Conservation (phyloP, 768 basidiomycete species). For the Tephrocybe sp. region DNA sequence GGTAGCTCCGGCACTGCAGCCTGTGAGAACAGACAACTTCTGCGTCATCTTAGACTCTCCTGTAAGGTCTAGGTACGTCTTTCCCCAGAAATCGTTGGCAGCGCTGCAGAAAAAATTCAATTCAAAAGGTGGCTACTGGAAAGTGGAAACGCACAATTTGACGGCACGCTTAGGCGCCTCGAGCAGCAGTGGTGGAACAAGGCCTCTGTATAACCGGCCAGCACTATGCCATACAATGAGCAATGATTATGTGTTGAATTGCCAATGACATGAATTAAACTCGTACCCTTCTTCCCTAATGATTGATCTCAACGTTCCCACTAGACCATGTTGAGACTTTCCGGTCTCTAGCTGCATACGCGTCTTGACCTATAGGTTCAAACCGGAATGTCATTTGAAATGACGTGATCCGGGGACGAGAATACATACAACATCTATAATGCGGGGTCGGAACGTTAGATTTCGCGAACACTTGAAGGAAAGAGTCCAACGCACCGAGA, state of each 20-base stretch:
- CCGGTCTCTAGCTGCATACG: slow-evolving; percentile 97
- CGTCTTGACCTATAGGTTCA: slow-evolving; percentile 78
- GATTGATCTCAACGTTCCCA: slow-evolving; percentile 83
- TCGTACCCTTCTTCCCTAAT: slow-evolving; percentile 88
- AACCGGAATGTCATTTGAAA: slow-evolving; percentile 4
- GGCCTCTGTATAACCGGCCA: slow-evolving; percentile 89
- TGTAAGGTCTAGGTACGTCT: slow-evolving; percentile 57
- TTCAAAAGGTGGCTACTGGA: slow-evolving; percentile 1
- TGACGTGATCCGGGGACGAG: slow-evolving; percentile 9
- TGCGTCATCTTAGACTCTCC: slow-evolving; percentile 89
- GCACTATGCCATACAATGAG: slow-evolving; percentile 38
- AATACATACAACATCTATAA: slow-evolving; percentile 77
- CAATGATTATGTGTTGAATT: slow-evolving; percentile 12
- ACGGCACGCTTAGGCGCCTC: slow-evolving; percentile 99
- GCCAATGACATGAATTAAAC: slow-evolving; percentile 1
- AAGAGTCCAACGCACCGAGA: slow-evolving; percentile 58
- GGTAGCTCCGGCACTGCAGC: slow-evolving; percentile 92
- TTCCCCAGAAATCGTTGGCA: slow-evolving; percentile 96
- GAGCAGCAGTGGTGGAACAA: slow-evolving; percentile 92
- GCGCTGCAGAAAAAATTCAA: slow-evolving; percentile 46
- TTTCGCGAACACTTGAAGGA: not conserved
- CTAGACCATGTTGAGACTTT: slow-evolving; percentile 70
- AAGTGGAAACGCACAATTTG: slow-evolving; percentile 66
- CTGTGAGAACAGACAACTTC: slow-evolving; percentile 83
- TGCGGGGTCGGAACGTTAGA: slow-evolving; percentile 11